Conservation (phyloP, 208 protist species). For the Balamuthia mandrillaris region DNA sequence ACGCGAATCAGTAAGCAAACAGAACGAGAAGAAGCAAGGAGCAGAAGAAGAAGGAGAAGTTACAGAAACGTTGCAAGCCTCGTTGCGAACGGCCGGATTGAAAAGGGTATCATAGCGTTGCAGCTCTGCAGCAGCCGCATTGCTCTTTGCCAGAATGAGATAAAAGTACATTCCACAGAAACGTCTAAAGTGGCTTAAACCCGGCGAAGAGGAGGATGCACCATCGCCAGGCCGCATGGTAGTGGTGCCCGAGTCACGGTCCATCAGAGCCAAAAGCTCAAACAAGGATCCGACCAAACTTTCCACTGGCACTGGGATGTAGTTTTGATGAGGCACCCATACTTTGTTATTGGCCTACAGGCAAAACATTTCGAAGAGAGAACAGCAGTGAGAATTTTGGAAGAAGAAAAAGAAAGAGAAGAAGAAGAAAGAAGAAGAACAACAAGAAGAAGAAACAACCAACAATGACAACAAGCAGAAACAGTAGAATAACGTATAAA, state of each 20-base stretch:
- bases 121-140: background rate
- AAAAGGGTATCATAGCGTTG: conserved; percentile 33
- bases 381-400: background rate
- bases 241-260: no score
- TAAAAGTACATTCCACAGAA: background rate
- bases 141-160: conserved; percentile 5
- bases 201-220: no score
- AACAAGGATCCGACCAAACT: no score
- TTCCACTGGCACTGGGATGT: no score
- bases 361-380: no score
- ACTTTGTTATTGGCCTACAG: no score
- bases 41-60: background rate
- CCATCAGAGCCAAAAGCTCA: no score
- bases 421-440: background rate
- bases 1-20: background rate
- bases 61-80: background rate
- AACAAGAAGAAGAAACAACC: background rate
- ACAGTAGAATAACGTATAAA: background rate
- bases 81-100: background rate
- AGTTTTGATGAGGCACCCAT: no score
- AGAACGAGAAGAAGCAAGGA: background rate
- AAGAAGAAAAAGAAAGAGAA: background rate
- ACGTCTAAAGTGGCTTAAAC: background rate
- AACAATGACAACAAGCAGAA: background rate
- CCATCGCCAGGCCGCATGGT: no score